Evolutionary conservation across 73 alveolate genomes (phyloP).

Genomic region (Blepharisma stoltei): DNA sequence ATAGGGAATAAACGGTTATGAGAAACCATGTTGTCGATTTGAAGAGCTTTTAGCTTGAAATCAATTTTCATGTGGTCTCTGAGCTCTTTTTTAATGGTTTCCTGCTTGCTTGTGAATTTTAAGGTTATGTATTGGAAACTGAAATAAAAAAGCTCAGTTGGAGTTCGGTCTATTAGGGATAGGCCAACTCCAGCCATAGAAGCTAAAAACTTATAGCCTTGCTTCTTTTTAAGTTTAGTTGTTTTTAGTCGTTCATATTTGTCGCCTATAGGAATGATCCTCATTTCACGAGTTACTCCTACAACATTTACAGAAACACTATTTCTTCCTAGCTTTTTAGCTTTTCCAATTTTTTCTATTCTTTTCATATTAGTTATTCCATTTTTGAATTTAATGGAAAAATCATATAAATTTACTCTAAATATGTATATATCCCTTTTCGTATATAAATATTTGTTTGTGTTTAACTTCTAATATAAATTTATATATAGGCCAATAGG

Average conservation of each 20-base stretch:
- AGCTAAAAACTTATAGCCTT: not conserved
- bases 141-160: slow-evolving; percentile 79
- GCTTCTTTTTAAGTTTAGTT: not conserved
- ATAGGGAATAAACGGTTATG: slow-evolving; percentile 32
- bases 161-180: slow-evolving; percentile 79
- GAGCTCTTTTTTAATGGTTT: not conserved
- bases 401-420: too few relatives aligned
- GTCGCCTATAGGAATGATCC: not conserved
- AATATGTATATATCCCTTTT: too few relatives aligned
- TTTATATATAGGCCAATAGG: too few relatives aligned
- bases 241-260: not conserved
- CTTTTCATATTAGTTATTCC: too few relatives aligned
- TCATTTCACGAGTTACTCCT: slow-evolving; percentile 24
- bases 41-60: slow-evolving; percentile 38
- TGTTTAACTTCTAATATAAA: too few relatives aligned
- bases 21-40: slow-evolving; percentile 47
- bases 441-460: too few relatives aligned
- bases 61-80: slow-evolving; percentile 38
- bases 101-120: not conserved
- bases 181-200: slow-evolving; percentile 73
- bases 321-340: not conserved
- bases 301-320: not conserved
- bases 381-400: too few relatives aligned
- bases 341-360: slow-evolving; percentile 49
- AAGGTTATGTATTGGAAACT: slow-evolving; percentile 32